phyloP scores from a whole-genome alignment of 139 green algal genomes.

The Zygnema circumcarinatum region DNA sequence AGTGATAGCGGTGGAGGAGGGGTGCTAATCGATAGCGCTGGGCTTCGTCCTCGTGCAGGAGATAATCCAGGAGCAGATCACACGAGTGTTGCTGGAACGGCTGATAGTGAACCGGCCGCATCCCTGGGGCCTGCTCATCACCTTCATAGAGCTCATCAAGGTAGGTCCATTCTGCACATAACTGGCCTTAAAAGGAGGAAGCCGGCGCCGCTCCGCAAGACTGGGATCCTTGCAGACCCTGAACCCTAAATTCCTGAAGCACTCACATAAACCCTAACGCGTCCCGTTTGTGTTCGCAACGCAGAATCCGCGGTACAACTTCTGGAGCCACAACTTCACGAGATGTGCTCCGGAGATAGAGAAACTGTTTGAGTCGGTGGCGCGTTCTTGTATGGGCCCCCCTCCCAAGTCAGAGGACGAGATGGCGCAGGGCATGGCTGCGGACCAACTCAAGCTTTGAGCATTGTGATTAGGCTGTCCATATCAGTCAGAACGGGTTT shows the following conservation, averaged over 20 bases:
- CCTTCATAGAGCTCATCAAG: conserved; percentile 99
- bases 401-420: conserved; percentile 34
- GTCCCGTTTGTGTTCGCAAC: too few relatives aligned
- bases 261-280: too few relatives aligned
- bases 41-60: conserved; percentile 66
- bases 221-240: too few relatives aligned
- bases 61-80: conserved; percentile 91
- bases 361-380: conserved; percentile 93
- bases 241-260: too few relatives aligned
- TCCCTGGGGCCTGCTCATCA: conserved; percentile 95
- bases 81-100: conserved; percentile 96
- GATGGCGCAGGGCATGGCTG: not conserved
- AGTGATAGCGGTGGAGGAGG: too few relatives aligned
- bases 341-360: conserved; percentile 93
- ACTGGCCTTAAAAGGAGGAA: not conserved
- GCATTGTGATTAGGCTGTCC: too few relatives aligned
- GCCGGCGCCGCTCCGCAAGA: too few relatives aligned
- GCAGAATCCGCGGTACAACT: conserved; percentile 94
- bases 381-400: conserved; percentile 67
- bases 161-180: conserved; percentile 20
- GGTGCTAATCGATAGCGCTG: too few relatives aligned
- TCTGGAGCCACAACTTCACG: conserved; percentile 96
- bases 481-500: not conserved
- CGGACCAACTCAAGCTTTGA: not conserved
- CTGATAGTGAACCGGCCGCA: conserved; percentile 97